Conservation (phyloP, 495 filamentous ascomycete genomes). For the Chaetomium cochliodes region DNA sequence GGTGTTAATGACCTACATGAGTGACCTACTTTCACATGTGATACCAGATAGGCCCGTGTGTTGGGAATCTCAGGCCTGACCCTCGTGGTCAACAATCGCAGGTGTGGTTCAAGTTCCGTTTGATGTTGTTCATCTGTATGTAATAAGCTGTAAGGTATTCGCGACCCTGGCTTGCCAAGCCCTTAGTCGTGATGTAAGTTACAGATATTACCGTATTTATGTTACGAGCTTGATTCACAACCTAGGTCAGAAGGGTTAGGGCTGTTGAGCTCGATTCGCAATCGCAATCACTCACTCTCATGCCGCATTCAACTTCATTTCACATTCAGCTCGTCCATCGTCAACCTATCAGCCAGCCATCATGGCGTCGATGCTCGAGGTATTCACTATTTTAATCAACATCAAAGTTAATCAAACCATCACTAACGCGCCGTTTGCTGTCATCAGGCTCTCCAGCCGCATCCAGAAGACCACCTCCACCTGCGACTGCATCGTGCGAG, state of each 20-base stretch:
- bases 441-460: constrained; percentile 42
- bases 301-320: neutral
- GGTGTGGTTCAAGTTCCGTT: no score
- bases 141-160: no score
- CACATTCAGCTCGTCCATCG: neutral
- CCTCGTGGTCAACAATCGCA: no score
- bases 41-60: no score
- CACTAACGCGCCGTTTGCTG: constrained; percentile 9
- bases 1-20: no score
- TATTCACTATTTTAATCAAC: constrained; percentile 7
- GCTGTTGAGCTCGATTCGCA: neutral
- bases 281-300: neutral
- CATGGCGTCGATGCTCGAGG: constrained; percentile 36
- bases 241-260: neutral
- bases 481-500: constrained; percentile 82
- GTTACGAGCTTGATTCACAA: no score
- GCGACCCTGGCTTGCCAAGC: no score
- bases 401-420: neutral
- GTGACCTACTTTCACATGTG: no score
- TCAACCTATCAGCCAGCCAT: constrained; percentile 6
- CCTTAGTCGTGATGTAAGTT: no score
- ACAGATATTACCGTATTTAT: no score
- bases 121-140: no score
- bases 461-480: constrained; percentile 54
- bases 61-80: no score